Conservation (phyloP, 2,329 filamentous ascomycete genomes). For the Arthrobotrys conoides region DNA sequence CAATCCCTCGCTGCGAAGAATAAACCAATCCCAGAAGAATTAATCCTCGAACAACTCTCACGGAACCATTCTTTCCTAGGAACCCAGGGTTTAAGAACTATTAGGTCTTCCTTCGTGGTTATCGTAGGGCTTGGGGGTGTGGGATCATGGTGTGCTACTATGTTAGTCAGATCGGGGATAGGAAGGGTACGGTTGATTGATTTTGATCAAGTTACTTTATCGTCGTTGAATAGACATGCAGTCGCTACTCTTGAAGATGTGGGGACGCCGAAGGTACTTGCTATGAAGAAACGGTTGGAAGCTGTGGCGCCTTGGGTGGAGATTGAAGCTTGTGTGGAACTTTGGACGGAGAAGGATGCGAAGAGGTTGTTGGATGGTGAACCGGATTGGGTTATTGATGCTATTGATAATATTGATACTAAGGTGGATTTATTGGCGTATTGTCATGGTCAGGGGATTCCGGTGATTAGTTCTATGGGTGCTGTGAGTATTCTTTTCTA, state of each 20-base stretch:
- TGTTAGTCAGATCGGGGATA: conserved; percentile 89
- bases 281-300: conserved; percentile 82
- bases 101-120: conserved; percentile 86
- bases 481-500: conserved; percentile 69
- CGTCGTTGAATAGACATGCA: conserved; percentile 94
- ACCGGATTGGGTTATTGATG: conserved; percentile 93
- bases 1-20: conserved; percentile 65
- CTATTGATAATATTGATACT: conserved; percentile 97
- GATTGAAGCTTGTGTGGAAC: conserved; percentile 87
- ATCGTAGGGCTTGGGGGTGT: conserved; percentile 95
- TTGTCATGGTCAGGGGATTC: conserved; percentile 82
- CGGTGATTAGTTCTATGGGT: conserved; percentile 94
- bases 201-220: conserved; percentile 97
- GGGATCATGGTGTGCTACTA: conserved; percentile 88
- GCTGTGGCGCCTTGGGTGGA: conserved; percentile 92
- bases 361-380: conserved; percentile 76
- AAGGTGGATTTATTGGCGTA: conserved; percentile 93
- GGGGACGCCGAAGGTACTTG: conserved; percentile 90
- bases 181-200: conserved; percentile 90
- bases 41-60: conserved; percentile 94
- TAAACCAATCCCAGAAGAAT: conserved; percentile 71
- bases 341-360: conserved; percentile 80
- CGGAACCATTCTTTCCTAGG: conserved; percentile 92
- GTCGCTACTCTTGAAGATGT: conserved; percentile 95
- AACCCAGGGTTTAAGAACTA: conserved; percentile 81